Percentiles rank a stretch among this genome's conserved stretches.
phyloP scores from a whole-genome alignment of 2,329 filamentous ascomycete species.

The Talaromyces marneffei region DNA sequence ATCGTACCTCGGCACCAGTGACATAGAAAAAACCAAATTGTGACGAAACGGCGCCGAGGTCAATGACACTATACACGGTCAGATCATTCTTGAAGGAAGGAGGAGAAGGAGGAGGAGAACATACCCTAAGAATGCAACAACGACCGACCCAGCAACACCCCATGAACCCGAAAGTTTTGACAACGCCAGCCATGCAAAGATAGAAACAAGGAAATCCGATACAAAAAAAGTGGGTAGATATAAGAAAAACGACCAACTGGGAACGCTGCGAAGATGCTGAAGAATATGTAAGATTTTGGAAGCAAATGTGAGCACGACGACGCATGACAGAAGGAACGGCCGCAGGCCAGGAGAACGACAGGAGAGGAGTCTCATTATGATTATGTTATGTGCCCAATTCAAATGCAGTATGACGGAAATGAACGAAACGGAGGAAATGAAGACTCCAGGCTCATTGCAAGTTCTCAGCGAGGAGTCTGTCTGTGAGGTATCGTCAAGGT shows the following conservation, averaged over 20 bases:
- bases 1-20: slow-evolving; percentile 28
- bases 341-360: slow-evolving; percentile 17
- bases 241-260: slow-evolving; percentile 19
- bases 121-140: slow-evolving; percentile 22
- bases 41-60: slow-evolving; percentile 21
- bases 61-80: slow-evolving; percentile 17
- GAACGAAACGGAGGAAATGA: not conserved
- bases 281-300: slow-evolving; percentile 26
- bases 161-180: slow-evolving; percentile 17
- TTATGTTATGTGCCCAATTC: not conserved
- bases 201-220: slow-evolving; percentile 22
- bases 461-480: not conserved
- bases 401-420: not conserved
- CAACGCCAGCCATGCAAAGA: slow-evolving; percentile 21
- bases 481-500: no score
- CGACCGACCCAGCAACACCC: slow-evolving; percentile 16
- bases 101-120: slow-evolving; percentile 4
- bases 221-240: slow-evolving; percentile 30
- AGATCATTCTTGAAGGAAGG: not conserved
- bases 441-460: not conserved
- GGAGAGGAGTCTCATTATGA: slow-evolving; percentile 6
- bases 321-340: slow-evolving; percentile 24
- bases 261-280: slow-evolving; percentile 23
- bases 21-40: slow-evolving; percentile 30
- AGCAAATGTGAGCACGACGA: slow-evolving; percentile 22